Conservation (phyloP, 495 filamentous ascomycete genomes). For the Lichina pygmaea region DNA sequence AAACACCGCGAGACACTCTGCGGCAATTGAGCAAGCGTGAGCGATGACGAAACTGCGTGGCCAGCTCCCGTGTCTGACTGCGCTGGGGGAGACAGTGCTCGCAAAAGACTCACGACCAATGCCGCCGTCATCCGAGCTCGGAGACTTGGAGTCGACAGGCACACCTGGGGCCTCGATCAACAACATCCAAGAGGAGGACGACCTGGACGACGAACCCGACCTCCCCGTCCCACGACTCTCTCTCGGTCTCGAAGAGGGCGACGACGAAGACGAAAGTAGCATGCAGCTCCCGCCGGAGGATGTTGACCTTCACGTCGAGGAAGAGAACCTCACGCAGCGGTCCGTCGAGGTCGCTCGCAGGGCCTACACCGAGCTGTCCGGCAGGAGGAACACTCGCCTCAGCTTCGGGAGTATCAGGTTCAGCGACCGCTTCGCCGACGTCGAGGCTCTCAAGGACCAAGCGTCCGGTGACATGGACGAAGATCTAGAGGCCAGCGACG, state of each 20-base stretch:
- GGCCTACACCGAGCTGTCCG: constrained; percentile 25
- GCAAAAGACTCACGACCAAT: constrained; percentile 29
- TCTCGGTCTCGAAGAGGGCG: constrained; percentile 33
- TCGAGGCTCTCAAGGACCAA: constrained; percentile 7
- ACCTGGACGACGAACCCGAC: constrained; percentile 36
- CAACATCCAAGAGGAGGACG: constrained; percentile 11
- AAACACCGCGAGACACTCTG: constrained; percentile 48
- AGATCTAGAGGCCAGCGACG: constrained; percentile 2
- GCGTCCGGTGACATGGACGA: neutral
- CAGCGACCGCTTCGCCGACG: constrained; percentile 34
- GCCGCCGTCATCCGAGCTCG: constrained; percentile 26
- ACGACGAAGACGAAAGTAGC: constrained; percentile 24
- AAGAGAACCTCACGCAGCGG: constrained; percentile 37
- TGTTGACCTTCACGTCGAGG: constrained; percentile 30
- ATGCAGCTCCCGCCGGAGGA: constrained; percentile 29
- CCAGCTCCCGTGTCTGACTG: neutral
- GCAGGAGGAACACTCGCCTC: constrained; percentile 21
- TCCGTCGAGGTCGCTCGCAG: constrained; percentile 45
- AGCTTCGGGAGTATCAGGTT: constrained; percentile 27
- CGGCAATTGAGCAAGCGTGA: constrained; percentile 32
- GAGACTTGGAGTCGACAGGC: constrained; percentile 5
- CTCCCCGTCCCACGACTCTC: constrained; percentile 37
- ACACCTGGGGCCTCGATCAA: constrained; percentile 6
- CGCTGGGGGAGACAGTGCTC: constrained; percentile 14
- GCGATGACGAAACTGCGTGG: constrained; percentile 1